Conservation (phyloP, 352 stramenopile species). For the Aphanomyces astaci region DNA sequence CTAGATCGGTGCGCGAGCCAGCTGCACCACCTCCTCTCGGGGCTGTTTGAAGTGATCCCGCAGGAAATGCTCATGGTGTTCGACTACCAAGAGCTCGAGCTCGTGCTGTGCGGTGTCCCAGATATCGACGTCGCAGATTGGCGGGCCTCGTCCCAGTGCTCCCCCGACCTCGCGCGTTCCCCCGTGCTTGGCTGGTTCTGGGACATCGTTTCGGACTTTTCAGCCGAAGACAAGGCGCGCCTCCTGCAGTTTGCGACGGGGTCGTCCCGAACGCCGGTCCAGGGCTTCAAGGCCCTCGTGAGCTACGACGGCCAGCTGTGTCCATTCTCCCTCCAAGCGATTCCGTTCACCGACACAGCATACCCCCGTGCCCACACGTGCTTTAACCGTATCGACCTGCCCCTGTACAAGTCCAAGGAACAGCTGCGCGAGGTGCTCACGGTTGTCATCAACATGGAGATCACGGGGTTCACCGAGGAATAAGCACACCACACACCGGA, state of each 20-base stretch:
- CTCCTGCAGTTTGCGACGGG: constrained; percentile 53
- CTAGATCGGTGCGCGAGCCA: constrained; percentile 88
- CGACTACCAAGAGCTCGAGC: constrained; percentile 97
- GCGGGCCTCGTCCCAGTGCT: constrained; percentile 72
- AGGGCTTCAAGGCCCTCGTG: constrained; percentile 52
- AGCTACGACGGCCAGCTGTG: constrained; percentile 56
- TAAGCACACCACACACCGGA: constrained; percentile 22
- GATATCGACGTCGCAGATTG: constrained; percentile 70
- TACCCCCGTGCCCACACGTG: constrained; percentile 76
- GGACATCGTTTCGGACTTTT: constrained; percentile 44
- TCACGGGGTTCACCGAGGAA: constrained; percentile 90
- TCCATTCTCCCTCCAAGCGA: constrained; percentile 87
- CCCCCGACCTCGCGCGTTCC: background rate
- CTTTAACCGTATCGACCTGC: constrained; percentile 84
- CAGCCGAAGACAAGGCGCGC: constrained; percentile 42
- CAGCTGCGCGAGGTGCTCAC: constrained; percentile 81
- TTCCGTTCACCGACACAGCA: constrained; percentile 39
- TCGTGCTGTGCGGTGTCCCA: constrained; percentile 93
- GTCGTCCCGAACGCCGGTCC: constrained; percentile 42
- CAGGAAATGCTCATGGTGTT: constrained; percentile 95
- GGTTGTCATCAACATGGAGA: constrained; percentile 94
- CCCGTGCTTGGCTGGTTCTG: constrained; percentile 46
- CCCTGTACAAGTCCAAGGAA: constrained; percentile 64
- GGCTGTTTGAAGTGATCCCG: constrained; percentile 96
- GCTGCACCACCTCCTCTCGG: constrained; percentile 74